Base-by-base conservation (phyloP, 2,329 filamentous ascomycete species). In the Xylaria sp. region DNA sequence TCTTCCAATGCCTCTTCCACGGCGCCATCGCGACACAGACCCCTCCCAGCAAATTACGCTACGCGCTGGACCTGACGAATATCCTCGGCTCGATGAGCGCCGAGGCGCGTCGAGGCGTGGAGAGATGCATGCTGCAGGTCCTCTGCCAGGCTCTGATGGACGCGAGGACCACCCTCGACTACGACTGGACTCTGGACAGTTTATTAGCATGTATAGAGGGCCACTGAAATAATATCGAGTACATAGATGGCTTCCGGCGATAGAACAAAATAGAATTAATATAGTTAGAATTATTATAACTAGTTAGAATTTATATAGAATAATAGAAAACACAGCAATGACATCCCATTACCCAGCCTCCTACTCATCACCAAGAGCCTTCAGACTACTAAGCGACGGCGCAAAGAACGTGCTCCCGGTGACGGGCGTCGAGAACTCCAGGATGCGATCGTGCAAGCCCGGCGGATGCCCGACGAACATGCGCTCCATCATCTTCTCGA, bases 401-500 rank as follows among this genome's bases (percentile, higher is more conserved):
- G 80, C 84, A 74, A 87, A 88, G 69, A 88, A 88, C 0, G 81
- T 83, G 1, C 79, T 78, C 0, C 86, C 86, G 0, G 86, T 88
- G 60, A 85, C 57, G 1, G 86, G 76, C 38, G 55, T 83, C 1
- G 86, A 88, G 71, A 82, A 88, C 71, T 88, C 83, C 44, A 89
- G 76, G 7, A 88, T 79, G 0, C 81, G 80, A 76, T 89, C 86
- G 75, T 89, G 85, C 66, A 84, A 68, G 0, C 86, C 86, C 0
- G 81, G 80, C 1, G 86, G 86, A 58, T 82, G 72, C 0, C 86
- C 86, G 10, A 87, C 67, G 73, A 88, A 88, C 86, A 88, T 88
- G 2, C 83, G 79, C 69, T 86, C 77, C 70, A 88, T 71, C 86
- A 88, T 89, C 73, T 80, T 81, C 76, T 88, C 86, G 58, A 85